These are phyloP conservation scores for Hysterium pulicare DNA, from an alignment of 2,329 filamentous ascomycete species.

Conservation along the genomic window DNA sequence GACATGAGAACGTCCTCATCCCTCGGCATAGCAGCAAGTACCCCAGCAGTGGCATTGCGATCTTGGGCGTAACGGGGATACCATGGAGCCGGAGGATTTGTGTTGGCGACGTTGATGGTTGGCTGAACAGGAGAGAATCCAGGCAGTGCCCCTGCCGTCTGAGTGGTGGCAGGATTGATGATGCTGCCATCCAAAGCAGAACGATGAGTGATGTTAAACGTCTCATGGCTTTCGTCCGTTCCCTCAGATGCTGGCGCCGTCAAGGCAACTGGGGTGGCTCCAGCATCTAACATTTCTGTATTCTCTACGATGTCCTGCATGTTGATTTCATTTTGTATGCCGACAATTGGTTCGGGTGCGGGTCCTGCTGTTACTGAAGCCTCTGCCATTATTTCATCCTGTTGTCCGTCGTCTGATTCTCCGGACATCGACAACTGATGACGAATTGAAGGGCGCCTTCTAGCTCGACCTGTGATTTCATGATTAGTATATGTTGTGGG, in stretches of 20 bases:
- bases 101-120: constrained; percentile 61
- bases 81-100: constrained; percentile 74
- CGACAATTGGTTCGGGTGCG: constrained; percentile 67
- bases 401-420: constrained; percentile 81
- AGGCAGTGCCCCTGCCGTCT: constrained; percentile 61
- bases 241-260: constrained; percentile 76
- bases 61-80: constrained; percentile 79
- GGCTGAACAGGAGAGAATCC: constrained; percentile 73
- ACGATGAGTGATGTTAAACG: constrained; percentile 91
- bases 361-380: constrained; percentile 74
- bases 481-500: not conserved
- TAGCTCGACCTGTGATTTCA: constrained; percentile 47
- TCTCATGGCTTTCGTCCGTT: constrained; percentile 69
- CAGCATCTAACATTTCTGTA: constrained; percentile 70
- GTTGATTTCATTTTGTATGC: constrained; percentile 76
- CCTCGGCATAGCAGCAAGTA: constrained; percentile 86
- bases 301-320: constrained; percentile 85
- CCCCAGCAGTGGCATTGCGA: constrained; percentile 64
- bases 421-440: constrained; percentile 85
- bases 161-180: constrained; percentile 65
- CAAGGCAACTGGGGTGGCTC: constrained; percentile 68
- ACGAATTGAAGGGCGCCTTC: constrained; percentile 78
- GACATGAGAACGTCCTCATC: constrained; percentile 99
- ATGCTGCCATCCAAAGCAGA: constrained; percentile 81
- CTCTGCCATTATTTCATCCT: constrained; percentile 78